Conservation (phyloP, 139 green algal genomes). For the Picochlorum sp. region DNA sequence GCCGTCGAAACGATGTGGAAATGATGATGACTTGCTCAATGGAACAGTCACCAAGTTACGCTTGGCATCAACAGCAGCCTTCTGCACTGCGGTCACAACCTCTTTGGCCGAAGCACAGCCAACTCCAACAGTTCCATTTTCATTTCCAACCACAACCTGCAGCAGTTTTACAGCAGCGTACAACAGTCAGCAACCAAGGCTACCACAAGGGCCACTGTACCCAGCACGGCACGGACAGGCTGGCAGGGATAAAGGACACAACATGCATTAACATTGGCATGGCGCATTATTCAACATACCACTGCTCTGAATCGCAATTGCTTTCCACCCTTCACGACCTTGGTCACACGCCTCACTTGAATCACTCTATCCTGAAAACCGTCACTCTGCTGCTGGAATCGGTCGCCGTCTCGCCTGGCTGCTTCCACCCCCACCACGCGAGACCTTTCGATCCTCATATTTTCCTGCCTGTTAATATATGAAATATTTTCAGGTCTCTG, state of each 20-base stretch:
- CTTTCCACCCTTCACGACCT: conserved; percentile 91
- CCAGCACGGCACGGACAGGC: not conserved
- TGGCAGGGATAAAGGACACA: not conserved
- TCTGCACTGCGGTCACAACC: conserved; percentile 67
- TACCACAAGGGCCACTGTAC: not conserved
- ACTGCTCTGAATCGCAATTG: conserved; percentile 75
- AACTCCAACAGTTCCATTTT: conserved; percentile 66
- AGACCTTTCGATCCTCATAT: not conserved
- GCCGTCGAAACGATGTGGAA: conserved; percentile 77
- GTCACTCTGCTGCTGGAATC: conserved; percentile 7
- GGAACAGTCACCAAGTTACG: conserved; percentile 47
- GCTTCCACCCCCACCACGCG: not conserved
- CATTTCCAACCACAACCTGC: conserved; percentile 60
- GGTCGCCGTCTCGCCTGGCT: not conserved
- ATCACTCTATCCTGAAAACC: conserved; percentile 44
- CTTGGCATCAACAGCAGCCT: conserved; percentile 69
- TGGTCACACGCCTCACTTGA: conserved; percentile 79
- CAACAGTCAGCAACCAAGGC: too few species aligned
- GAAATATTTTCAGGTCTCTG: not conserved
- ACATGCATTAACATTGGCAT: not conserved
- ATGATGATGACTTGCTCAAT: conserved; percentile 43
- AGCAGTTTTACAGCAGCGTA: not conserved
- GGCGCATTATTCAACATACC: conserved; percentile 27
- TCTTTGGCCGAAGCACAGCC: conserved; percentile 80
- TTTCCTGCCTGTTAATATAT: not conserved